phyloP scores from a whole-genome alignment of 2,329 filamentous ascomycete genomes.

The Ophiostoma tasmaniense region DNA sequence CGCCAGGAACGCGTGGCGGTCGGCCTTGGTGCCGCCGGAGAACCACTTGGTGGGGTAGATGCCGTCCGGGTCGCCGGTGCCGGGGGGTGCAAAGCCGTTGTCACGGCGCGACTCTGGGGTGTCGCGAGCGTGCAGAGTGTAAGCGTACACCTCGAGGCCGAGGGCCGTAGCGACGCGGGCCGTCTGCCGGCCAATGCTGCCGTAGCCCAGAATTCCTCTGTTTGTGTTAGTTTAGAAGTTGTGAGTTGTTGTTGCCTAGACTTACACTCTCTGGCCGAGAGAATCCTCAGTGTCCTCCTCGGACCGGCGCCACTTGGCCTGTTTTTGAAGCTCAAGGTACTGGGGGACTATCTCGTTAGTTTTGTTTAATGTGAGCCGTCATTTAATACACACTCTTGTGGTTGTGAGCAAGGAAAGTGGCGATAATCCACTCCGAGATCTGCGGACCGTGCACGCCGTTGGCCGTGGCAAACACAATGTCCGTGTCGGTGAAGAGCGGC shows the following conservation, averaged over 20 bases:
- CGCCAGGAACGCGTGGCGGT: constrained; percentile 42
- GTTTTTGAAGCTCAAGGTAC: constrained; percentile 37
- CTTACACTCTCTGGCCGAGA: constrained; percentile 43
- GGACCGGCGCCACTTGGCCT: constrained; percentile 36
- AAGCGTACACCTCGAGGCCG: constrained; percentile 66
- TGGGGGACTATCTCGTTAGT: constrained; percentile 31
- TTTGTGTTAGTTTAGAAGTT: not conserved
- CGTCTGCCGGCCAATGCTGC: constrained; percentile 45
- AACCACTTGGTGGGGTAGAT: constrained; percentile 44
- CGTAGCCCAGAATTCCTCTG: constrained; percentile 47
- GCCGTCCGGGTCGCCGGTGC: constrained; percentile 50
- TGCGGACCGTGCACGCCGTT: constrained; percentile 52
- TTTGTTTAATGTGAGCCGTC: too few relatives aligned
- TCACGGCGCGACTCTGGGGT: constrained; percentile 59
- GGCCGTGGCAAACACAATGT: constrained; percentile 44
- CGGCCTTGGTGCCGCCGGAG: constrained; percentile 34
- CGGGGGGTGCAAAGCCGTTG: constrained; percentile 56
- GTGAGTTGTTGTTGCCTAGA: constrained; percentile 4
- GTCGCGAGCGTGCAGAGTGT: constrained; percentile 60
- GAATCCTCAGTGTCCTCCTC: constrained; percentile 33
- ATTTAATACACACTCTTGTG: constrained; percentile 34
- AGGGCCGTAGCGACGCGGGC: constrained; percentile 52
- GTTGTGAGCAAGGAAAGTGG: constrained; percentile 42
- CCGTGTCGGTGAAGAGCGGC: constrained; percentile 40
- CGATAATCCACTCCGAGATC: constrained; percentile 49